Evolutionary conservation across 116 monocot species (phyloP).

Genomic region (Phalaenopsis hybrid): DNA sequence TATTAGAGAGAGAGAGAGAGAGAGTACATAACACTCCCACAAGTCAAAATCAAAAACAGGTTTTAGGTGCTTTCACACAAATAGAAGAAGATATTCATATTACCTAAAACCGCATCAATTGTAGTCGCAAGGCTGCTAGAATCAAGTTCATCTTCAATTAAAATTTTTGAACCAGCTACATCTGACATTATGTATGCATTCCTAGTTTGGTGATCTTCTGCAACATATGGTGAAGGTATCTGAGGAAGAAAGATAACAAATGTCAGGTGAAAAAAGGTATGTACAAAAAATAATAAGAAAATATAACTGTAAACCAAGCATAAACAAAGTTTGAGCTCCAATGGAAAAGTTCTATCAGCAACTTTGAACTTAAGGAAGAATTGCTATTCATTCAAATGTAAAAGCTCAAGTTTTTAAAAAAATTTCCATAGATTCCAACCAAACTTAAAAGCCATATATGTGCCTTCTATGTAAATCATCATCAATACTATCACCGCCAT

Average conservation of each 20-base stretch:
- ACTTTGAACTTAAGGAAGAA: neutral
- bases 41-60: neutral
- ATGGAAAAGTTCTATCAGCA: neutral
- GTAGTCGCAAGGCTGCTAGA: slow-evolving; percentile 25
- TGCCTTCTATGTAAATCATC: too few relatives aligned
- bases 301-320: neutral
- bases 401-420: neutral
- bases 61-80: neutral
- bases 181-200: slow-evolving; percentile 51
- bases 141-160: slow-evolving; percentile 46
- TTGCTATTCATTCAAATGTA: neutral
- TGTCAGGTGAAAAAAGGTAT: neutral
- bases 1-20: too few relatives aligned
- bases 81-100: neutral
- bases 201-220: slow-evolving; percentile 35
- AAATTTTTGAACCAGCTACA: slow-evolving; percentile 41
- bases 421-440: too few relatives aligned
- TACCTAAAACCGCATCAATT: slow-evolving; percentile 45
- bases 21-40: too few relatives aligned
- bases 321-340: neutral
- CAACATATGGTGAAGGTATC: slow-evolving; percentile 34
- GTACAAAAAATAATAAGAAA: neutral
- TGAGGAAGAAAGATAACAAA: slow-evolving; percentile 11
- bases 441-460: too few relatives aligned
- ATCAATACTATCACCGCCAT: too few relatives aligned